Evolutionary conservation across 371 early-diverging fungal genomes (phyloP), one percentile per base, ranked within the genome.

Genomic region (Homolaphlyctis polyrhiza): DNA sequence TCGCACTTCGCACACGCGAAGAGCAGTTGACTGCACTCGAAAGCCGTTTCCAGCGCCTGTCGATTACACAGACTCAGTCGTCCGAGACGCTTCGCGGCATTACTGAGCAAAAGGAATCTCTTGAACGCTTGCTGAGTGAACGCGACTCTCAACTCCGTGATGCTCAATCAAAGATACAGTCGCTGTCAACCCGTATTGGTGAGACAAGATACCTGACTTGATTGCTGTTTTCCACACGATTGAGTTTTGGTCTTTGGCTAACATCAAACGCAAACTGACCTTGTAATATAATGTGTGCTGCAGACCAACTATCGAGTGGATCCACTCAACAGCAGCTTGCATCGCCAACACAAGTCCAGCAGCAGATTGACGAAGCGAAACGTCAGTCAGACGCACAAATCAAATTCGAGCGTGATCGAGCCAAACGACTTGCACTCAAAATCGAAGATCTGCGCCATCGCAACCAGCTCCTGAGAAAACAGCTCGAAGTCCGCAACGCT

Each of bases 331-430:
- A n/a, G n/a, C n/a, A n/a, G n/a, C n/a, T n/a, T n/a, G n/a, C n/a
- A n/a, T n/a, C n/a, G n/a, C n/a, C n/a, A n/a, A n/a, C n/a, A n/a
- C n/a, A n/a, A n/a, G n/a, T 14, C 32, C 52, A 51, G 25, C 25
- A 32, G 25, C 11, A 6, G 35, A 13, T 55, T 3, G 55, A 55
- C 2, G 55, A 55, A 33, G 55, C 55, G 8, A 4, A 27, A 2
- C 48, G 58, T 3, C 33, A 30, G 55, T 61, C 66, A 1, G 61
- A 66, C 35, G 49, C 54, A 16, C 66, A 61, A 45, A 18, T 11
- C 58, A 59, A 55, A 43, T 36, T 29, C 35, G 68, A 68, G 47
- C 48, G 54, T 25, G 68, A 68, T 33, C 48, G 68, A 2, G 57
- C 54, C 52, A 64, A 64, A 34, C 59, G 58, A 2, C 28, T 64